Conservation (phyloP, 805 yeast species). For the Candida khao-thaluensis region DNA sequence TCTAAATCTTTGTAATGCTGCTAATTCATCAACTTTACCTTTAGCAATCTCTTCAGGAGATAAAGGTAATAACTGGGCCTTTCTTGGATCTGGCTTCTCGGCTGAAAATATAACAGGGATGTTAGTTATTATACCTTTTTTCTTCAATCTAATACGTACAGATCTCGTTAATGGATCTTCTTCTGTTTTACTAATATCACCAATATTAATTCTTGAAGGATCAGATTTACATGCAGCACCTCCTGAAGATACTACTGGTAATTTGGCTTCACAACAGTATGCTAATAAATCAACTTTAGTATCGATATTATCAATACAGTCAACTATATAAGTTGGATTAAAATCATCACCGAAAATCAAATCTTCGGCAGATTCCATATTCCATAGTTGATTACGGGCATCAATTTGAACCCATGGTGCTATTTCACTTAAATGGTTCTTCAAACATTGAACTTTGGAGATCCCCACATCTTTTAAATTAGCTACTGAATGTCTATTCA, state of each 20-base stretch:
- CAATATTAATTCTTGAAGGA: constrained; percentile 85
- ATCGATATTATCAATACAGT: constrained; percentile 95
- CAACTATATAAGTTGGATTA: constrained; percentile 78
- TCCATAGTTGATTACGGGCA: constrained; percentile 76
- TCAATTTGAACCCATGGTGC: constrained; percentile 96
- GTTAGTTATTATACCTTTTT: constrained; percentile 69
- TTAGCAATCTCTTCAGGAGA: constrained; percentile 76
- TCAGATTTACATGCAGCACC: constrained; percentile 98
- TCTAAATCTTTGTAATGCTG: constrained; percentile 85
- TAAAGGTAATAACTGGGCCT: constrained; percentile 83
- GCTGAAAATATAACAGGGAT: constrained; percentile 90
- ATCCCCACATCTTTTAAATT: constrained; percentile 88
- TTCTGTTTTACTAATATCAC: constrained; percentile 84
- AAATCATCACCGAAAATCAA: constrained; percentile 49
- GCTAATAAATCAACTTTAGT: constrained; percentile 91
- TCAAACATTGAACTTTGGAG: constrained; percentile 81
- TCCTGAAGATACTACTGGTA: constrained; percentile 85
- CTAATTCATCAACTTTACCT: constrained; percentile 83
- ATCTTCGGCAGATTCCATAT: constrained; percentile 58
- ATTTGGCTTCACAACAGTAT: constrained; percentile 57
- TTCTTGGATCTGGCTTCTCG: constrained; percentile 94
- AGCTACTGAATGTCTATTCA: constrained; percentile 95
- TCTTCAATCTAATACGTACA: constrained; percentile 79
- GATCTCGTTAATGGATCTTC: constrained; percentile 92
- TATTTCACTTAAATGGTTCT: constrained; percentile 60